phyloP scores from a whole-genome alignment of 2,329 filamentous ascomycete species.

The Acephala macrosclerotiorum region DNA sequence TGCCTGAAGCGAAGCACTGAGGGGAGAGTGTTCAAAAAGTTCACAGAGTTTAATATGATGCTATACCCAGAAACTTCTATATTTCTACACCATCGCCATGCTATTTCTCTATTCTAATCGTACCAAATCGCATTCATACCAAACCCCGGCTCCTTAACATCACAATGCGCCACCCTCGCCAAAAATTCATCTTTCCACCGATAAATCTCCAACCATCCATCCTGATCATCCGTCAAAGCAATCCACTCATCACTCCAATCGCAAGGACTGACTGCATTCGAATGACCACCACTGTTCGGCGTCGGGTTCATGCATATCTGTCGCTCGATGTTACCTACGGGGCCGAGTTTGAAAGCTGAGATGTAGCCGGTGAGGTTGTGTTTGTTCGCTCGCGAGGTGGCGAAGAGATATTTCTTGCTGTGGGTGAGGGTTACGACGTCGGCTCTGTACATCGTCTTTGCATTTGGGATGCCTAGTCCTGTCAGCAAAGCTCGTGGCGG shows the following conservation, averaged over 20 bases:
- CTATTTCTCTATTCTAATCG: constrained; percentile 57
- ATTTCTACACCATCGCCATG: neutral
- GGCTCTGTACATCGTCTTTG: constrained; percentile 75
- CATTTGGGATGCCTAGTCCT: constrained; percentile 38
- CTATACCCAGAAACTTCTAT: neutral
- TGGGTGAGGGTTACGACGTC: constrained; percentile 80
- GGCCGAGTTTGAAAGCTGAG: constrained; percentile 76
- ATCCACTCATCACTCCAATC: constrained; percentile 89
- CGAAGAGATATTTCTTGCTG: constrained; percentile 80
- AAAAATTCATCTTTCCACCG: constrained; percentile 85
- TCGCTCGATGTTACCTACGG: constrained; percentile 74
- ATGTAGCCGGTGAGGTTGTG: constrained; percentile 83
- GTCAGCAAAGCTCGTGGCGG: constrained; percentile 44
- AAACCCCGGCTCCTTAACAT: constrained; percentile 87
- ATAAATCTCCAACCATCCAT: constrained; percentile 88
- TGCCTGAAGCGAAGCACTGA: neutral
- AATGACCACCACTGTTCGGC: constrained; percentile 86
- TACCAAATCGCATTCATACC: constrained; percentile 99
- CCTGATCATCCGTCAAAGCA: constrained; percentile 88
- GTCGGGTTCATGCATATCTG: constrained; percentile 86
- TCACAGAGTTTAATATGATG: neutral
- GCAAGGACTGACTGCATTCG: constrained; percentile 85
- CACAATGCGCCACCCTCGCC: constrained; percentile 76
- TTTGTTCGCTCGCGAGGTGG: constrained; percentile 81
- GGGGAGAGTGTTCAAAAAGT: neutral